Conservation (phyloP, 2,329 filamentous ascomycete genomes). For the Trichoderma sp. region DNA sequence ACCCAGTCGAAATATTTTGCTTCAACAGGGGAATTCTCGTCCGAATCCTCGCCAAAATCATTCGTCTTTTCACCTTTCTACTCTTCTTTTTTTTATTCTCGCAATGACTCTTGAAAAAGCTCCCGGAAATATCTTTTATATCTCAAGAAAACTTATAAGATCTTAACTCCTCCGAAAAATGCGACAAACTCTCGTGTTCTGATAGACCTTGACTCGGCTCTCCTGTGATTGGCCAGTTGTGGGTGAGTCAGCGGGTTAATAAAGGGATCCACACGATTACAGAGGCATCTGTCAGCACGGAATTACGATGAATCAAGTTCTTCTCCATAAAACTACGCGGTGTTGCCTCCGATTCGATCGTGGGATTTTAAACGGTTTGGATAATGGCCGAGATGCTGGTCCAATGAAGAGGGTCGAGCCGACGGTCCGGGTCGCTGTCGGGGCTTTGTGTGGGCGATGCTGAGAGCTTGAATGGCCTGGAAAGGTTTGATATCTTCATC, state of each 20-base stretch:
- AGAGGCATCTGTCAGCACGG: conserved; percentile 10
- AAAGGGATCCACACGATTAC: not conserved
- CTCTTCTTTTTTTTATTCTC: not conserved
- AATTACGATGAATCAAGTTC: not conserved
- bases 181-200: not conserved
- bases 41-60: not conserved
- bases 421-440: not conserved
- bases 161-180: not conserved
- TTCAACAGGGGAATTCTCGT: not conserved
- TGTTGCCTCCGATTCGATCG: not conserved
- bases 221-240: not conserved
- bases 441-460: not conserved
- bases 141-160: not conserved
- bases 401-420: not conserved
- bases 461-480: not conserved
- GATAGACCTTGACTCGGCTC: not conserved
- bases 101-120: not conserved
- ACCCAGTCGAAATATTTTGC: not conserved
- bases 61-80: not conserved
- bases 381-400: not conserved
- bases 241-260: not conserved
- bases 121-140: not conserved
- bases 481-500: not conserved
- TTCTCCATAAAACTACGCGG: conserved; percentile 1
- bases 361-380: not conserved